Conservation (phyloP, 1,284 basidiomycete genomes). For the Neonothopanus nambi region DNA sequence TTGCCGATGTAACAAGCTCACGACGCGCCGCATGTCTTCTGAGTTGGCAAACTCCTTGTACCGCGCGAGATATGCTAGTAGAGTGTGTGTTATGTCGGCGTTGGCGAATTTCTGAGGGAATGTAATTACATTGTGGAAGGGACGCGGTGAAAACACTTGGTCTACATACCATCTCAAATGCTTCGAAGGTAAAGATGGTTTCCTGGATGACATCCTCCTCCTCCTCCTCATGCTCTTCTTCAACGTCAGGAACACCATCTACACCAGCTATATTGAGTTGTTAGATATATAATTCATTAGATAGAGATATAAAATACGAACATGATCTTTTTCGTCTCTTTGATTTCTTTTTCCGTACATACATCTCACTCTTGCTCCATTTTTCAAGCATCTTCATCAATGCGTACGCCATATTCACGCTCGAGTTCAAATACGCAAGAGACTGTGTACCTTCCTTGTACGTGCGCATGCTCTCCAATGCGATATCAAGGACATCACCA, state of each 20-base stretch:
- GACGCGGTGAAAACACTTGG: slow-evolving; percentile 4
- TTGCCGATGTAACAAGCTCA: slow-evolving; percentile 85
- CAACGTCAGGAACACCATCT: slow-evolving; percentile 64
- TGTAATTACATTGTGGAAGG: slow-evolving; percentile 22
- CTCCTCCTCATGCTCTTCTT: slow-evolving; percentile 61
- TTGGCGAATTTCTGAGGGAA: slow-evolving; percentile 77
- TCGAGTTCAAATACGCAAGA: slow-evolving; percentile 79
- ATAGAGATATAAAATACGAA: slow-evolving; percentile 17
- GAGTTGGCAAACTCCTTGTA: slow-evolving; percentile 80
- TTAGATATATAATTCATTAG: slow-evolving; percentile 24
- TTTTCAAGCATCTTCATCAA: slow-evolving; percentile 85
- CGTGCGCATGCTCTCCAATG: slow-evolving; percentile 70
- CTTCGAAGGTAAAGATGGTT: slow-evolving; percentile 86
- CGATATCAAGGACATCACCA: slow-evolving; percentile 86
- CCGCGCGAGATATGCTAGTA: slow-evolving; percentile 77
- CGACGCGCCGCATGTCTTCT: slow-evolving; percentile 85
- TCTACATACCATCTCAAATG: slow-evolving; percentile 77
- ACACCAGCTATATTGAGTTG: slow-evolving; percentile 50
- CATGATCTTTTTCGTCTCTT: slow-evolving; percentile 44
- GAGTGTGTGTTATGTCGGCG: slow-evolving; percentile 79
- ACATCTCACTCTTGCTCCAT: slow-evolving; percentile 78
- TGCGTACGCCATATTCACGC: slow-evolving; percentile 80
- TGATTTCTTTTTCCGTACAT: slow-evolving; percentile 72
- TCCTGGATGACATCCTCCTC: slow-evolving; percentile 68
- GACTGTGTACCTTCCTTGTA: slow-evolving; percentile 78